Percentiles rank a stretch among this genome's conserved stretches.
phyloP scores from a whole-genome alignment of 2,329 filamentous ascomycete genomes.

The Diaporthe citrichinensis region DNA sequence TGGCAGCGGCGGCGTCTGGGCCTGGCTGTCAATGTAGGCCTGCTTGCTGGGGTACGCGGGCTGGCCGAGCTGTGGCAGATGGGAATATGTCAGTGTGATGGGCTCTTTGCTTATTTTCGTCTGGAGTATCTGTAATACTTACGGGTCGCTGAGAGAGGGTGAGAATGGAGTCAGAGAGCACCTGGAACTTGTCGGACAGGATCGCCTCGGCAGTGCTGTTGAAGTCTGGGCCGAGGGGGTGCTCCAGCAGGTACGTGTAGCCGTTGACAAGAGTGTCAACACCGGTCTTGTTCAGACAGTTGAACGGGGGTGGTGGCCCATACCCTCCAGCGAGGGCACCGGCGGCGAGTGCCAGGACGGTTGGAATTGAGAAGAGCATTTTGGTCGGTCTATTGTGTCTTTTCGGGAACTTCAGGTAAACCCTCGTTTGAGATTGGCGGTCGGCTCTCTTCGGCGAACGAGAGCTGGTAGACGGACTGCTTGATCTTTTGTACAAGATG shows the following conservation, averaged over 20 bases:
- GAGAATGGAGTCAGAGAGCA: slow-evolving; percentile 40
- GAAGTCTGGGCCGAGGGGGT: slow-evolving; percentile 35
- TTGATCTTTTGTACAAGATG: slow-evolving; percentile 2
- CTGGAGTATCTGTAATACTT: neutral
- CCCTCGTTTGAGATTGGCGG: no score
- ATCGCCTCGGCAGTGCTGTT: slow-evolving; percentile 39
- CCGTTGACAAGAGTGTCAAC: slow-evolving; percentile 33
- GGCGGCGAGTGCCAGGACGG: slow-evolving; percentile 4
- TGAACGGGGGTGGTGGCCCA: neutral
- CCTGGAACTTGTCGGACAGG: slow-evolving; percentile 29
- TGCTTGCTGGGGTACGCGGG: slow-evolving; percentile 40
- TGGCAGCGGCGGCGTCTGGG: slow-evolving; percentile 36
- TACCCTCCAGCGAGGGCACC: neutral
- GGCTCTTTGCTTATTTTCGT: neutral
- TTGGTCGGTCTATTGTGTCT: neutral
- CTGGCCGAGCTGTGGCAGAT: slow-evolving; percentile 23
- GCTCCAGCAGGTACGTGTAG: slow-evolving; percentile 40
- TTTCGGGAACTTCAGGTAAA: neutral
- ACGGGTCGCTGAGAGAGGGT: slow-evolving; percentile 36
- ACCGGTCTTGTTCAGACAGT: slow-evolving; percentile 11
- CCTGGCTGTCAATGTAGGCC: slow-evolving; percentile 40
- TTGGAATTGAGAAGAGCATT: slow-evolving; percentile 17
- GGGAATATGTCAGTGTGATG: neutral
- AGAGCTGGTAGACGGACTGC: neutral
- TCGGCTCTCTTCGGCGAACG: neutral